Base-by-base conservation (phyloP, 2,329 filamentous ascomycete species). In the Pseudocercospora fuligena region DNA sequence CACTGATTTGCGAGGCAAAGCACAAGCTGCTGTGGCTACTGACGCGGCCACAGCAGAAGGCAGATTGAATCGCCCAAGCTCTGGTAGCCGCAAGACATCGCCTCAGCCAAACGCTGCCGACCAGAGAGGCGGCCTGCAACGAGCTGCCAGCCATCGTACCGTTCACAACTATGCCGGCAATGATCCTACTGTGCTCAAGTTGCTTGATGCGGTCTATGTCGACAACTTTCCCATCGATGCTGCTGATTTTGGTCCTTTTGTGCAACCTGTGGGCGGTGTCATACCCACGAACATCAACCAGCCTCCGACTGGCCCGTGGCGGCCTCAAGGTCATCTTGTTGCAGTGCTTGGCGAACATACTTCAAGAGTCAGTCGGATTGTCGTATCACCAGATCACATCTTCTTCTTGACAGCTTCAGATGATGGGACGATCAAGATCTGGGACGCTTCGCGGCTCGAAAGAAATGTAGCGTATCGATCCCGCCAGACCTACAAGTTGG, bases 401-500 rank as follows among this genome's bases (percentile, higher is more conserved):
- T 99, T 99, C 81, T 99, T 99, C 79, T 86, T 97, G 64, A 98
- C 95, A 0, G 94, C 90, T 6, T 94, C 94, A 9, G 92, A 97
- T 74, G 95, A 99, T 78, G 92, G 95, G 2, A 89, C 87, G 6
- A 92, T 97, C 64, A 97, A 92, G 75, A 86, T 99, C 5, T 99
- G 95, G 95, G 95, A 99, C 80, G 91, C 93, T 27, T 89, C 89
- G 27, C 87, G 95, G 25, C 85, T 99, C 6, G 95, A 99, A 80
- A 90, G 93, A 53, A 98, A 97, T 76, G 88, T 98, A n/a, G 56
- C 92, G 0, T 91, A 97, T 73, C 88, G 93, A 51, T 93, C 95
- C 29, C 87, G 94, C 23, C 92, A 96, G 75, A 96, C 92, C 0
- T 91, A 97, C 80, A 89, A 86, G 65, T 92, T 97, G 73, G 86